Base-by-base conservation (phyloP, 2,329 filamentous ascomycete species). In the Septoria petroselini region DNA sequence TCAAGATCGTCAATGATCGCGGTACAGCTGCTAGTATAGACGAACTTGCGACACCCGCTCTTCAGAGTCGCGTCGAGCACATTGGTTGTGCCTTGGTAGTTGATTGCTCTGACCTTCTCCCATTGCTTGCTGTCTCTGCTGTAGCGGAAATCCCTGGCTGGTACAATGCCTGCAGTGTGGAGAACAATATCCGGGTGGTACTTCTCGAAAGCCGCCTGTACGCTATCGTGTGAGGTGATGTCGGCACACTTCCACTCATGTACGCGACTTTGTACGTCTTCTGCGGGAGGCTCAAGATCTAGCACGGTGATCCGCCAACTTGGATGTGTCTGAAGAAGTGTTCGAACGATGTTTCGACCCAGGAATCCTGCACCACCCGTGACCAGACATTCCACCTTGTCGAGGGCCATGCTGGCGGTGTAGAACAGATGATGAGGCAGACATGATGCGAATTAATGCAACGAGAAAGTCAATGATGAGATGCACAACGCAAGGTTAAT, bases 11-110 rank as follows among this genome's bases (percentile, higher is more conserved):
- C 90, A 65, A 87, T 85, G 57, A 95, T 76, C 54, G 95, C 85
- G 53, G 89, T 94, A 45, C 88, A 86, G 46, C 86, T 93, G 69
- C 87, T 93, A 14, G 91, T 97, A 71, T 91, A 95, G 39, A 97
- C 88, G 57, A 97, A 82, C 0, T 81, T 87, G 71, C 84, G 88
- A 63, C 91, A 89, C 55, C 80, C 84, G 30, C 70, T 78, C 58
- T 80, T 75, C 64, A 80, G 79, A 61, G 86, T 86, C 12, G 87
- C 88, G 29, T 84, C 81, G 47, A 97, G 74, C 41, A 96, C 79
- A 58, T 85, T 83, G 58, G 76, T 77, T 11, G 93, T 96, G 43
- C 91, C 91, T 43, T 89, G 84, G 44, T 95, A 84, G 68, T 97
- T 98, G 66, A 97, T 86, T 68, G 83, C 84, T 62, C 81, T 81